Evolutionary conservation across 176 grass and related monocot genomes (phyloP).

Genomic region (Elymus sibiricus): DNA sequence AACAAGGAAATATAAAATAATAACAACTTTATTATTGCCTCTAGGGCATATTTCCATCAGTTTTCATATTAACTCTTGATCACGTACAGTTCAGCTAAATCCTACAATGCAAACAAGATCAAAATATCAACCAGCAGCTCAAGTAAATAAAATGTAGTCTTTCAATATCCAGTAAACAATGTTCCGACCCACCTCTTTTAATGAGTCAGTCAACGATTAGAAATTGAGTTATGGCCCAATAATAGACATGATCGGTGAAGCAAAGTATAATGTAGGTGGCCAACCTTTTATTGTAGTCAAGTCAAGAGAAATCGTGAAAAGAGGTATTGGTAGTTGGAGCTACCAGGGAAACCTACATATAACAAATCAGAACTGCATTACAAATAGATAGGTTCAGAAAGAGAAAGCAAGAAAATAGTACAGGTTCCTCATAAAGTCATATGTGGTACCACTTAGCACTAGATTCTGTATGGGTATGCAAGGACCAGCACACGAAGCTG

Average conservation of each 20-base stretch:
- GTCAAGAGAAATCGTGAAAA: conserved; percentile 70
- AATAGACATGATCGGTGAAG: conserved; percentile 72
- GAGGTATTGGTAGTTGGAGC: conserved; percentile 74
- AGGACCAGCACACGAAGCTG: conserved; percentile 88
- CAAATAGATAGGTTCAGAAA: conserved; percentile 12
- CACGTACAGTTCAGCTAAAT: conserved; percentile 80
- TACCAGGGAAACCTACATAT: conserved; percentile 84
- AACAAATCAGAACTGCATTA: conserved; percentile 34
- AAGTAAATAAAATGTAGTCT: conserved; percentile 15
- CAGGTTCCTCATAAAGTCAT: conserved; percentile 58
- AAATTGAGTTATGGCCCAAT: conserved; percentile 73
- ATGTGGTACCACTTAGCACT: conserved; percentile 73
- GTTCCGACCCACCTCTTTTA: conserved; percentile 66
- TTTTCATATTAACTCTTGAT: conserved; percentile 77
- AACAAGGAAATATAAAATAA: too few species aligned
- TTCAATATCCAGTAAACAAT: conserved; percentile 9
- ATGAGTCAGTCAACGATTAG: conserved; percentile 68
- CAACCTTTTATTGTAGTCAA: conserved; percentile 74
- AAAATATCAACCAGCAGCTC: conserved; percentile 16
- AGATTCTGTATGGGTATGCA: conserved; percentile 92
- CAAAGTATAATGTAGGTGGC: conserved; percentile 70
- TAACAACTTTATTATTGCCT: too few species aligned
- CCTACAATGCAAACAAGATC: conserved; percentile 43
- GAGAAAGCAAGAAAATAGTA: background rate
- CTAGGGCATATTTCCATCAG: too few species aligned